Evolutionary conservation across 441 rosid species (phyloP), one percentile per base, ranked within the genome.

Genomic region (Populus hybrid): DNA sequence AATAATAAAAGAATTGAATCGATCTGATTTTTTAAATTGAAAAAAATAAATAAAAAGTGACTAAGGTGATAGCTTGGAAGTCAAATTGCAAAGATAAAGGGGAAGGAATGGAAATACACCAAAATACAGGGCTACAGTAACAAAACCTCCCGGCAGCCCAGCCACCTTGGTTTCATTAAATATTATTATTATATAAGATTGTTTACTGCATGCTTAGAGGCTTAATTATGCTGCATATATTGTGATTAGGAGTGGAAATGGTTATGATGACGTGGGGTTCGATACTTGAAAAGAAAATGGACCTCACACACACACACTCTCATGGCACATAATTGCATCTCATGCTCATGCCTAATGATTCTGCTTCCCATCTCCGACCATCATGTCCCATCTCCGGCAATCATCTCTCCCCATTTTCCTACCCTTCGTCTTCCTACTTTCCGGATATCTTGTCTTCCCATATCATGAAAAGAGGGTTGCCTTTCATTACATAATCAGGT

Each of bases 341-440:
- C 82, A 87, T 83, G 80, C 83, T 87, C 92, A 92, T 90, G 93
- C 97, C 84, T 87, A 83, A 92, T 92, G 76, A 92, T 90, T 86
- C 78, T 87, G 94, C 88, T 87, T 88, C 92, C 91, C 88, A 81
- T 81, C 77, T 69, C 68, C 28, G 30, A 80, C 79, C 80, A 81
- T 78, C 79, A 78, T 79, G 75, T 72, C 81, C 84, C 79, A 77
- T 77, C 79, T 74, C 79, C 26, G 40, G 21, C 78, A 75, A 80
- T 77, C 78, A 77, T 81, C 85, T 74, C 83, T 10, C 61, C 63
- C 32, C 30, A 65, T 32, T 66, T 28, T 12, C 24, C 28, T 65
- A 18, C 6, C 69, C 57, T 28, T 12, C 54, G 12, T 65, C 63
- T 72, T 70, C 81, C 67, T 76, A n/a, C 78, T 71, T 67, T 76